phyloP scores from a whole-genome alignment of 352 stramenopile species.

The Phytophthora brassicae region DNA sequence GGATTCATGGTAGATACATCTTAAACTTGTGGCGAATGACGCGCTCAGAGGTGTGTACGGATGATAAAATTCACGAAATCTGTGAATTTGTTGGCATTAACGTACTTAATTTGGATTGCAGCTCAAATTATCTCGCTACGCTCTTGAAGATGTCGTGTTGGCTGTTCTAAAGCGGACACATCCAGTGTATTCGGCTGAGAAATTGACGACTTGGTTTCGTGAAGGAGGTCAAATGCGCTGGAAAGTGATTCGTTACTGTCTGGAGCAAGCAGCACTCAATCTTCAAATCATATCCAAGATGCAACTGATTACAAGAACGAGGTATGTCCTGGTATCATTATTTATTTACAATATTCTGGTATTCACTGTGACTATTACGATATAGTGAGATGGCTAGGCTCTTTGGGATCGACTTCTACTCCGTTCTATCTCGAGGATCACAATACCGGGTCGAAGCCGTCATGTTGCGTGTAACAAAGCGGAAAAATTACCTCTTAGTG shows the following conservation, averaged over 20 bases:
- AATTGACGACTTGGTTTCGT: constrained; percentile 66
- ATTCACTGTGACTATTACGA: neutral
- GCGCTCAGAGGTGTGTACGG: constrained; percentile 62
- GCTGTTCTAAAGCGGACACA: constrained; percentile 66
- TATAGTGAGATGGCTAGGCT: constrained; percentile 91
- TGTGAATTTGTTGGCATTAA: neutral
- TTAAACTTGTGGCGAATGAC: constrained; percentile 93
- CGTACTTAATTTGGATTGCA: constrained; percentile 17
- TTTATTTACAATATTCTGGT: neutral
- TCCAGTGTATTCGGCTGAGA: constrained; percentile 57
- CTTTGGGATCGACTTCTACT: constrained; percentile 95
- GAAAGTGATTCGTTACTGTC: constrained; percentile 59
- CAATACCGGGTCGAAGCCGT: constrained; percentile 94
- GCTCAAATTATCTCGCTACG: constrained; percentile 84
- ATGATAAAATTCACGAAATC: neutral
- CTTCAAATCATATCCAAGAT: constrained; percentile 82
- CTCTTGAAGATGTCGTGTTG: constrained; percentile 75
- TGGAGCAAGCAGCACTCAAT: constrained; percentile 52
- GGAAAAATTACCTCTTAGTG: constrained; percentile 83
- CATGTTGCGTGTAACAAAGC: constrained; percentile 91
- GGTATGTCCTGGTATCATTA: constrained; percentile 33
- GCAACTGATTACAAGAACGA: constrained; percentile 84
- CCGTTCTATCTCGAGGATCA: constrained; percentile 90
- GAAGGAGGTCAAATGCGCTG: constrained; percentile 40
- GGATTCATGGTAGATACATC: constrained; percentile 88